Conservation (phyloP, 345 rosid species). For the Clausena lansium region DNA sequence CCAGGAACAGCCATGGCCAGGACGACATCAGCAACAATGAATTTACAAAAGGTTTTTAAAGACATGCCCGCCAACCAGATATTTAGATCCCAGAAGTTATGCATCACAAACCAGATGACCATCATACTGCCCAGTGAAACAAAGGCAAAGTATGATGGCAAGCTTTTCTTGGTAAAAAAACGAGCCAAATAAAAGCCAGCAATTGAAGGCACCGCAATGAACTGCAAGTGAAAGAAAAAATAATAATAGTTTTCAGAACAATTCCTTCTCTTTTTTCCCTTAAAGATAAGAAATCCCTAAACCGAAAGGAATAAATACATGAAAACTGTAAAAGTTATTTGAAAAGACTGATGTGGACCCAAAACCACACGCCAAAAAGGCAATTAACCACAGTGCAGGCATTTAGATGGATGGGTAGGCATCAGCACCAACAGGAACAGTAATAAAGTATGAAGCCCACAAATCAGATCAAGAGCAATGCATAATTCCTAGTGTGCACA, state of each 20-base stretch:
- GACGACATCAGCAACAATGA: slow-evolving; percentile 73
- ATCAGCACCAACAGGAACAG: background rate
- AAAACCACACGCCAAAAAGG: background rate
- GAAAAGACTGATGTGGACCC: background rate
- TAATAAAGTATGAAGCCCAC: background rate
- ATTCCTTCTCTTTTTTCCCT: background rate
- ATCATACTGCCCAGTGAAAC: slow-evolving; percentile 92
- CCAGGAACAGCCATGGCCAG: slow-evolving; percentile 92
- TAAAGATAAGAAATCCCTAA: background rate
- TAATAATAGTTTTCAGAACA: slow-evolving; percentile 4
- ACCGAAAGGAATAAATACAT: background rate
- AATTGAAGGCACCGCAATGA: slow-evolving; percentile 80
- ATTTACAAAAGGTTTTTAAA: slow-evolving; percentile 85
- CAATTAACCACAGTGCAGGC: background rate
- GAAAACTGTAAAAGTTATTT: background rate
- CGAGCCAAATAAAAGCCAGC: slow-evolving; percentile 96
- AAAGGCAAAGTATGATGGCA: slow-evolving; percentile 87
- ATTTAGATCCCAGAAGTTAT: slow-evolving; percentile 96
- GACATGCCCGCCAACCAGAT: slow-evolving; percentile 99
- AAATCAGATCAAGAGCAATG: background rate
- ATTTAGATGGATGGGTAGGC: background rate
- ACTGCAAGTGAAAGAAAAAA: slow-evolving; percentile 50
- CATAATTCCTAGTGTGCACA: background rate
- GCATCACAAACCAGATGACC: slow-evolving; percentile 88
- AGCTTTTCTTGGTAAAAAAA: slow-evolving; percentile 83